Evolutionary conservation across 1,284 basidiomycete species (phyloP), one percentile per base, ranked within the genome.

Genomic region (Malassezia dermatis): DNA sequence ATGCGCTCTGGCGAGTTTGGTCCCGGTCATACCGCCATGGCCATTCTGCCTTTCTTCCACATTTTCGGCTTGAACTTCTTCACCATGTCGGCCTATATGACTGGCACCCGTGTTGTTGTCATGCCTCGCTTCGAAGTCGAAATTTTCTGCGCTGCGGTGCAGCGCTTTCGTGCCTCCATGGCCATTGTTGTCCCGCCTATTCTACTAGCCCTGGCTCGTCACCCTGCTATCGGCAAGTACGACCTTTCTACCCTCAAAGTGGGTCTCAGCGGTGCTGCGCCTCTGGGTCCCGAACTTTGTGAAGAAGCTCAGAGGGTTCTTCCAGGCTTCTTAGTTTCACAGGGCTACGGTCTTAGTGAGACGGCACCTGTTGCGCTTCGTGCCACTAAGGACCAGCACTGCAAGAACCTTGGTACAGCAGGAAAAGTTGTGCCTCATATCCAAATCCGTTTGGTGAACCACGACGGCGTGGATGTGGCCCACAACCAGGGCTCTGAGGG

Each of bases 171-270:
- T 49, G 79, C 84, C 49, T 85, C 84, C 0, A 74, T 77, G 34
- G 69, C 80, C 0, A 76, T 88, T 7, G 79, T 91, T 39, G 89
- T 93, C 0, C 89, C 90, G 0, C 89, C 89, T 0, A 83, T 94
- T 43, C 77, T 89, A 4, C 82, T 93, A 6, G 78, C 82, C 1
- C 78, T 89, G 23, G 78, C 83, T 1, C 82, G 87, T 82, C 81
- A 85, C 71, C 82, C 85, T 78, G 82, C 81, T n/a, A 79, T 86
- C 1, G 79, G 82, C 43, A 80, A 85, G 71, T 85, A 85, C 72
- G 80, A 89, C 65, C 59, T 90, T 47, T 80, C 78, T 4, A 80
- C 80, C 1, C 70, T 93, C 12, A 75, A 78, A 23, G 75, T 80
- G 6, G 65, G 89, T 45, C 79, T 83, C 62, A 86, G 82, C 1